Evolutionary conservation across 768 basidiomycete species (phyloP), one percentile per base, ranked within the genome.

Genomic region (Russula vinacea): DNA sequence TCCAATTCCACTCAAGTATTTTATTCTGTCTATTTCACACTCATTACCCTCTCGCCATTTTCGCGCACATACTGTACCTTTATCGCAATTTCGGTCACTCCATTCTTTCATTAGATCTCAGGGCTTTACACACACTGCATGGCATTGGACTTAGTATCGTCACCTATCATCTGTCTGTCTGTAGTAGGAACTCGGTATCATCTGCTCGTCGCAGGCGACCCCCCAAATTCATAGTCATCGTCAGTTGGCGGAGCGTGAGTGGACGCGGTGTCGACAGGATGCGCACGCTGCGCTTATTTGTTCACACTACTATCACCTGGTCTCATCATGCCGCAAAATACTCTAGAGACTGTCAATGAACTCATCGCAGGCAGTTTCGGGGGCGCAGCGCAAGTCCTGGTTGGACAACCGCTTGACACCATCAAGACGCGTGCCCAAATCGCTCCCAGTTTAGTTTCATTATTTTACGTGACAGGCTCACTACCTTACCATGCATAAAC

Each of bases 371-470:
- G 95, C 6, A 92, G 90, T 73, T 82, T 92, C 8, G 95, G 86
- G 37, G 96, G 96, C n/a, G 94, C 94, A 2, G 88, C 92, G 0
- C 96, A 98, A 70, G 95, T 98, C 14, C 78, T 98, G 13, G 89
- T 94, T n/a, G 94, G 95, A 3, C 95, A 96, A 69, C 92, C 92
- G 1, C 79, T 94, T 32, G 92, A 94, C 71, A 94, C 92, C 0
- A 75, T 94, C 74, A 94, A 94, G 79, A 92, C 92, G 26, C 82
- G 92, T 56, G 91, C 92, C 13, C 92, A 94, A 74, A 87, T 88
- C 69, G 89, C 91, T 40, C 89, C 91, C 19, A 85, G 94, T 94
- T 70, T 70, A 79, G 76, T 77, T 63, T 29, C 65, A 14, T 29
- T 40, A 6, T 39, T 60, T 24, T 50, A 13, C 69, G 11, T 17